Percentiles rank a stretch among this genome's conserved stretches.
Conservation (phyloP, 768 basidiomycete genomes). For the Lactarius quietus region DNA sequence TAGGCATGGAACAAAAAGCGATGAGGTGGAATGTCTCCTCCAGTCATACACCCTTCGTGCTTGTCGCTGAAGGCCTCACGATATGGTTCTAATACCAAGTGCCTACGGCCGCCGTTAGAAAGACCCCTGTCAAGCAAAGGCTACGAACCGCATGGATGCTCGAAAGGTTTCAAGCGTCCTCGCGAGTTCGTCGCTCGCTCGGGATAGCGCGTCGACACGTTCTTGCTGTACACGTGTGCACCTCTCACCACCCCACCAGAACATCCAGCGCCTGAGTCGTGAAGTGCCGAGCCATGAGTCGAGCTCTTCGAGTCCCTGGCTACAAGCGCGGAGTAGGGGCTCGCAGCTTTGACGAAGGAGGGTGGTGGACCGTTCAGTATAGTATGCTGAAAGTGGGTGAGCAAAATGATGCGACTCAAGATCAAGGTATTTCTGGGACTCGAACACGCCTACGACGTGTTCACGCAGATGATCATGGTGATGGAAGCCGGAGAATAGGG, state of each 20-base stretch:
- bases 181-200: constrained; percentile 37
- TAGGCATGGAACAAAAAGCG: constrained; percentile 72
- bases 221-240: constrained; percentile 34
- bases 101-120: constrained; percentile 29
- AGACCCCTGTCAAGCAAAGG: neutral
- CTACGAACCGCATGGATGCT: constrained; percentile 46
- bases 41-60: constrained; percentile 29
- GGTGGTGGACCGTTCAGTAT: constrained; percentile 41
- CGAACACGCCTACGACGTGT: constrained; percentile 67
- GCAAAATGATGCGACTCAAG: constrained; percentile 53
- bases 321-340: constrained; percentile 46
- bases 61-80: constrained; percentile 44
- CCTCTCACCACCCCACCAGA: constrained; percentile 36
- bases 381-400: constrained; percentile 45
- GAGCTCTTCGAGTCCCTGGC: constrained; percentile 39
- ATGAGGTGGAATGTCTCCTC: constrained; percentile 53
- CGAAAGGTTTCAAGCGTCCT: constrained; percentile 45
- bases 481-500: constrained; percentile 17
- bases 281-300: constrained; percentile 50
- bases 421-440: constrained; percentile 66
- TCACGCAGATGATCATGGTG: constrained; percentile 35
- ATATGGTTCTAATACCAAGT: constrained; percentile 61
- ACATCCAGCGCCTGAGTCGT: constrained; percentile 35
- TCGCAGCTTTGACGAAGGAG: constrained; percentile 53
- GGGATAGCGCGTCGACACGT: constrained; percentile 38